phyloP scores from a whole-genome alignment of 2,329 filamentous ascomycete species.

The Aspergillus sergii region DNA sequence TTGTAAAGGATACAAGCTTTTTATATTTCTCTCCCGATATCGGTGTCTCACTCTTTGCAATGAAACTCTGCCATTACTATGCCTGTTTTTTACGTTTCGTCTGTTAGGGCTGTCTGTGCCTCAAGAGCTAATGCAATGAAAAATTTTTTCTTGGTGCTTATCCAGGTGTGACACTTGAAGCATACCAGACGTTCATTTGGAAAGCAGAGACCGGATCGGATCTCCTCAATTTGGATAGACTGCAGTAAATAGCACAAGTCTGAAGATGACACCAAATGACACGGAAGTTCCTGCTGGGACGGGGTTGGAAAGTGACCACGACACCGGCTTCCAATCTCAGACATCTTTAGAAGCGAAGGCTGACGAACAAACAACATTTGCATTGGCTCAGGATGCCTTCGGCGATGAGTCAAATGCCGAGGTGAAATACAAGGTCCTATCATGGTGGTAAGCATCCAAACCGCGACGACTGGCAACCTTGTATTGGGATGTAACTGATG shows the following conservation, averaged over 20 bases:
- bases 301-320: neutral
- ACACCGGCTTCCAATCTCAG: neutral
- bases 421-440: conserved; percentile 52
- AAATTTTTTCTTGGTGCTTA: neutral
- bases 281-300: neutral
- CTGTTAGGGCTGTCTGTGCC: neutral
- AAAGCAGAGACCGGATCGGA: neutral
- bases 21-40: neutral
- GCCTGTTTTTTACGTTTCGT: neutral
- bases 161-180: neutral
- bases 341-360: neutral
- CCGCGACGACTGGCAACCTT: no score
- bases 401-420: conserved; percentile 36
- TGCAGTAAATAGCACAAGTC: neutral
- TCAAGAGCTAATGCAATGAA: neutral
- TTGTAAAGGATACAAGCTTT: neutral
- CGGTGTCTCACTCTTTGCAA: neutral
- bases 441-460: conserved; percentile 35
- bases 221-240: neutral
- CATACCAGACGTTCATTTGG: neutral
- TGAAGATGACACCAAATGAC: neutral
- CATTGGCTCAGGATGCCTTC: conserved; percentile 30
- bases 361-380: neutral
- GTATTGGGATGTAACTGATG: conserved; percentile 36
- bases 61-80: neutral